Percentiles rank a stretch among this genome's conserved stretches.
Evolutionary conservation across 2,329 filamentous ascomycete genomes (phyloP).

Genomic region (Hortaea werneckii): DNA sequence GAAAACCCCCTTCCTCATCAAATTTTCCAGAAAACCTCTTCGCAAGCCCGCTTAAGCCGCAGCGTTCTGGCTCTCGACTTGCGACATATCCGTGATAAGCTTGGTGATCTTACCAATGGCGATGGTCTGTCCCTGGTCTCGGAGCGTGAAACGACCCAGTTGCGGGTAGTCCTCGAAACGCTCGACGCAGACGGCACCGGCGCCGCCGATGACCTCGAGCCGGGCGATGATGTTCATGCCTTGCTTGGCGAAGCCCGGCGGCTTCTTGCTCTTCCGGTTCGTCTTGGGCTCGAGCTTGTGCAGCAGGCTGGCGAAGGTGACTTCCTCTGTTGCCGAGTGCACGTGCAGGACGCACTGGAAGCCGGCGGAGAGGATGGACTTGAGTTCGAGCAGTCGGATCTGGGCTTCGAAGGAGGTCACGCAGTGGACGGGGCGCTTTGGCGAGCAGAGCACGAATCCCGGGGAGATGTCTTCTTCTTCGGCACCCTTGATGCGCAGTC

Average conservation of each 20-base stretch:
- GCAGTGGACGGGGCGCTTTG: slow-evolving; percentile 85
- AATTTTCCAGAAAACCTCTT: background rate
- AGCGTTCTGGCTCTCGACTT: slow-evolving; percentile 7
- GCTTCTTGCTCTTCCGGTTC: slow-evolving; percentile 80
- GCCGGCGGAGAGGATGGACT: slow-evolving; percentile 84
- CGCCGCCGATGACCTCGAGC: slow-evolving; percentile 75
- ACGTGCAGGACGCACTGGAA: slow-evolving; percentile 98
- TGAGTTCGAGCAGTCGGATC: slow-evolving; percentile 88
- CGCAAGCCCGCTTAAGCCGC: slow-evolving; percentile 7
- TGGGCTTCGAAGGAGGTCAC: slow-evolving; percentile 89
- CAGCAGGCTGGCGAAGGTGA: slow-evolving; percentile 77
- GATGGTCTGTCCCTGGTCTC: slow-evolving; percentile 92
- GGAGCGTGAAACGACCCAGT: slow-evolving; percentile 78
- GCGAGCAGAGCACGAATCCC: slow-evolving; percentile 91
- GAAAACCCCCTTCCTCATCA: background rate
- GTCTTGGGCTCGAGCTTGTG: slow-evolving; percentile 97
- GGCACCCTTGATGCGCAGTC: slow-evolving; percentile 80
- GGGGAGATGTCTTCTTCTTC: slow-evolving; percentile 96
- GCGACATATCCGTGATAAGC: slow-evolving; percentile 47
- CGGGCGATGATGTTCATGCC: slow-evolving; percentile 82
- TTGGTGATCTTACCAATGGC: slow-evolving; percentile 99
- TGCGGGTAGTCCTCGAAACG: slow-evolving; percentile 93
- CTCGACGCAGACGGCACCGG: slow-evolving; percentile 84
- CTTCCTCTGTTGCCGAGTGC: slow-evolving; percentile 94
- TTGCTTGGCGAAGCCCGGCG: slow-evolving; percentile 80